These are phyloP conservation scores for Calocera cornea DNA, from an alignment of 768 basidiomycete species.

Conservation along the genomic window DNA sequence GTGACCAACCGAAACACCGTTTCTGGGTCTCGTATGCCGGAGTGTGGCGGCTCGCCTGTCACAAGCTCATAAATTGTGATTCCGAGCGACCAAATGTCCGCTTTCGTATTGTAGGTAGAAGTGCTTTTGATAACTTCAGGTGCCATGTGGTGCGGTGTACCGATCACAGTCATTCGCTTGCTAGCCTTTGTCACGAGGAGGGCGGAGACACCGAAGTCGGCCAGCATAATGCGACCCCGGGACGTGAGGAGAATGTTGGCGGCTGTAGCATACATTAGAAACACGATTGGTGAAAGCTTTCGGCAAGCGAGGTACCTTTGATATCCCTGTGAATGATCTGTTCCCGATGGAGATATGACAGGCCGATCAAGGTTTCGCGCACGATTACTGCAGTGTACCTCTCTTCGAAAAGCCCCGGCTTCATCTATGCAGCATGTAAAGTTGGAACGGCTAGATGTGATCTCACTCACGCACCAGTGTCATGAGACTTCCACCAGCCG, in stretches of 20 bases:
- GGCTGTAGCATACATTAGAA: conserved; percentile 28
- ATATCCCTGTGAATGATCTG: conserved; percentile 95
- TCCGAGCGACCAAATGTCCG: conserved; percentile 96
- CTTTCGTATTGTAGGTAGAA: conserved; percentile 90
- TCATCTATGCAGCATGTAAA: conserved; percentile 39
- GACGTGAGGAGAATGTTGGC: conserved; percentile 89
- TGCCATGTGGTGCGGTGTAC: conserved; percentile 99
- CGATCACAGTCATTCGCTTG: conserved; percentile 91
- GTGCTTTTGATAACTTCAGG: conserved; percentile 87
- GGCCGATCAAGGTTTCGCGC: conserved; percentile 74
- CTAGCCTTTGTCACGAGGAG: conserved; percentile 69
- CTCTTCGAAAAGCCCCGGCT: conserved; percentile 76
- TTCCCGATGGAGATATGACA: conserved; percentile 84
- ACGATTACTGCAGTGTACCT: conserved; percentile 75
- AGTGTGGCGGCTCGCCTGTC: conserved; percentile 89
- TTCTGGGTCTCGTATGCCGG: conserved; percentile 66
- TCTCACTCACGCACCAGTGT: conserved; percentile 38
- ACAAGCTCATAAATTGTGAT: conserved; percentile 95
- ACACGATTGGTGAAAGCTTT: neutral
- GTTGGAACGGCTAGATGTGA: neutral
- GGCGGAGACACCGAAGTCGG: conserved; percentile 97
- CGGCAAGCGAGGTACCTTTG: conserved; percentile 35
- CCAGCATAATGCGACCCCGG: conserved; percentile 82
- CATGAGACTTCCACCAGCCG: conserved; percentile 85
- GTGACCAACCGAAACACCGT: conserved; percentile 84